Base-by-base conservation (phyloP, 306 rosid species). In the Comarum palustre region DNA sequence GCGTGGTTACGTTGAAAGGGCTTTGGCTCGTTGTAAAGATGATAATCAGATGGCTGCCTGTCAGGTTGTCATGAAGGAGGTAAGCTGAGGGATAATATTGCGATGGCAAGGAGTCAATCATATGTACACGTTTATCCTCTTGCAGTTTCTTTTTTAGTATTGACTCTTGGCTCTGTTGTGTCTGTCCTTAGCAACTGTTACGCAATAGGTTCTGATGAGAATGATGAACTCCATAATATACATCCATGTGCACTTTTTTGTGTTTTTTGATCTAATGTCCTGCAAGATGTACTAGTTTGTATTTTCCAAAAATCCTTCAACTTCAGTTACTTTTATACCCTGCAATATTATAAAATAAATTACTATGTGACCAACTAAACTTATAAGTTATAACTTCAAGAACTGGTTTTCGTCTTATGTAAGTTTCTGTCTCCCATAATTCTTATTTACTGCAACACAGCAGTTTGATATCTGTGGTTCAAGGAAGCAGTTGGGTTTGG, bases 1-100 rank as follows among this genome's bases (percentile, higher is more conserved):
- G 70, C 92, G 99, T 57, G 96, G 93, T 65, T 95, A 95, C 84
- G 96, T 92, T 66, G 97, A 88, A 83, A 95, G 96, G 87, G 97
- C 93, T 73, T 84, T 91, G 90, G 88, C 90, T 78, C 96, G 99
- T 32, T 95, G 93, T 86, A 88, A 91, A 82, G 96, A 84, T 83
- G 99, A 95, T 71, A 82, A 42, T 50, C 96, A 88, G 76, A 90
- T 84, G 99, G 70, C 86, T 60, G 92, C 90, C 20, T 85, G 90
- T 87, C 97, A 91, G 84, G 84, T 84, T 54, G 86, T 85, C 81
- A 79, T 95, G 92, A 91, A 88, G 90, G 97, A 91, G 89, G 99
- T 90, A 80, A 78, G 81, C 66, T 69, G 73, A 61, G 36, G 12
- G 42, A 71, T 69, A 59, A 51, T 69, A 39, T 72, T 75, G 48